Percentiles rank a stretch among this genome's conserved stretches.
Evolutionary conservation across 2,329 filamentous ascomycete genomes (phyloP).

Genomic region (Aspergillus proliferans): DNA sequence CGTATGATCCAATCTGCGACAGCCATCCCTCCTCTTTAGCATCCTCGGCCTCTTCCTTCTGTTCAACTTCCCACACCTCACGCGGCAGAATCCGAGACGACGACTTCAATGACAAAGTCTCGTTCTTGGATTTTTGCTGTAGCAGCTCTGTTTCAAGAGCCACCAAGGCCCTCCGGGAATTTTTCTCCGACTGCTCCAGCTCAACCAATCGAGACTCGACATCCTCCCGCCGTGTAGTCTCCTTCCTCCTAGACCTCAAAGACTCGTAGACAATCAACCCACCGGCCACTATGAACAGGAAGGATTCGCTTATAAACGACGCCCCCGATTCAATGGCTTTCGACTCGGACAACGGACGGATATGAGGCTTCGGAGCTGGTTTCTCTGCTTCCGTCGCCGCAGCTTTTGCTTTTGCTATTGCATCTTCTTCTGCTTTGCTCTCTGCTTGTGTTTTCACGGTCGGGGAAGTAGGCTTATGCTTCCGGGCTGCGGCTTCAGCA

Average conservation of each 20-base stretch:
- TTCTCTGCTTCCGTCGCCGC: constrained; percentile 43
- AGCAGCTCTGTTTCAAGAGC: constrained; percentile 44
- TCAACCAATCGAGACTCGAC: constrained; percentile 55
- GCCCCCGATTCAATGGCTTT: constrained; percentile 65
- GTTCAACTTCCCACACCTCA: constrained; percentile 33
- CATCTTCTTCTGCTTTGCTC: constrained; percentile 50
- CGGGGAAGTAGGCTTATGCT: constrained; percentile 47
- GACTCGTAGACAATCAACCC: constrained; percentile 58
- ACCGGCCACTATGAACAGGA: constrained; percentile 60
- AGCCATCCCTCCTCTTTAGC: constrained; percentile 26
- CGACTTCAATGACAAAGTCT: constrained; percentile 19
- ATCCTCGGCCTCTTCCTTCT: constrained; percentile 22
- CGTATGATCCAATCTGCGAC: constrained; percentile 27
- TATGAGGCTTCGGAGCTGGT: constrained; percentile 46
- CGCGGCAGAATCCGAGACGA: constrained; percentile 32
- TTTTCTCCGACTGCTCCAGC: constrained; percentile 47
- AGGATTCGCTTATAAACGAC: constrained; percentile 62
- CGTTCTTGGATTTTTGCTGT: constrained; percentile 33
- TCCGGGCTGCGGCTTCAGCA: constrained; percentile 50
- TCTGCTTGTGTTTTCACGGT: constrained; percentile 59
- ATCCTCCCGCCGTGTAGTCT: constrained; percentile 53
- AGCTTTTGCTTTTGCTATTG: constrained; percentile 39
- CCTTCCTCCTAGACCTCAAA: constrained; percentile 56
- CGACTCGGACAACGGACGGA: constrained; percentile 59
- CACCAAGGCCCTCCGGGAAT: constrained; percentile 34